Conservation (phyloP, 352 stramenopile species). For the Pythium sp. region DNA sequence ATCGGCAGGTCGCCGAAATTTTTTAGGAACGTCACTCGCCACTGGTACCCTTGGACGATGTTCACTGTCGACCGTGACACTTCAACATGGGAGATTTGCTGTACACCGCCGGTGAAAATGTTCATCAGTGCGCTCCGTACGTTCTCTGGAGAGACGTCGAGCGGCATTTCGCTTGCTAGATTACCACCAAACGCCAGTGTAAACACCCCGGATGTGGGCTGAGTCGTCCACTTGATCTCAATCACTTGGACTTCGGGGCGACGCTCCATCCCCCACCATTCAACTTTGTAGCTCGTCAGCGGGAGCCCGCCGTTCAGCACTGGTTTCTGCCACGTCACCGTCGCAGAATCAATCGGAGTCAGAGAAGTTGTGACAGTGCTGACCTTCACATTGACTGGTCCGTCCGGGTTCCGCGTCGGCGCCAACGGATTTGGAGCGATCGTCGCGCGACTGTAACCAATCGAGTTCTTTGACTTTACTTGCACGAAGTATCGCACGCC, state of each 20-base stretch:
- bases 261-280: constrained; percentile 67
- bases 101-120: constrained; percentile 38
- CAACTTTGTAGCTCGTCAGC: constrained; percentile 77
- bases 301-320: constrained; percentile 50
- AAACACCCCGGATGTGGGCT: constrained; percentile 49
- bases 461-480: constrained; percentile 69
- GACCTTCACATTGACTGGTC: constrained; percentile 57
- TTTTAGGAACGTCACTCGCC: constrained; percentile 70
- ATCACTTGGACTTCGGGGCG: constrained; percentile 82
- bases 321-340: constrained; percentile 72
- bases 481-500: constrained; percentile 86
- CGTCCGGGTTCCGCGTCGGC: constrained; percentile 45
- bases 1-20: constrained; percentile 60
- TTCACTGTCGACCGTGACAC: constrained; percentile 61
- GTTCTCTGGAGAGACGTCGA: constrained; percentile 76
- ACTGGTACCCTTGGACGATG: constrained; percentile 66
- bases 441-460: constrained; percentile 65
- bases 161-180: constrained; percentile 63
- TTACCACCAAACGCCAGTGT: constrained; percentile 77
- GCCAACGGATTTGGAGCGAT: constrained; percentile 54
- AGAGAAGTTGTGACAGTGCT: constrained; percentile 41
- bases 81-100: constrained; percentile 41
- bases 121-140: constrained; percentile 88
- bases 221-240: constrained; percentile 75
- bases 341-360: constrained; percentile 51